These are phyloP conservation scores for Microdochium nivale DNA, from an alignment of 2,329 filamentous ascomycete genomes.

Conservation along the genomic window DNA sequence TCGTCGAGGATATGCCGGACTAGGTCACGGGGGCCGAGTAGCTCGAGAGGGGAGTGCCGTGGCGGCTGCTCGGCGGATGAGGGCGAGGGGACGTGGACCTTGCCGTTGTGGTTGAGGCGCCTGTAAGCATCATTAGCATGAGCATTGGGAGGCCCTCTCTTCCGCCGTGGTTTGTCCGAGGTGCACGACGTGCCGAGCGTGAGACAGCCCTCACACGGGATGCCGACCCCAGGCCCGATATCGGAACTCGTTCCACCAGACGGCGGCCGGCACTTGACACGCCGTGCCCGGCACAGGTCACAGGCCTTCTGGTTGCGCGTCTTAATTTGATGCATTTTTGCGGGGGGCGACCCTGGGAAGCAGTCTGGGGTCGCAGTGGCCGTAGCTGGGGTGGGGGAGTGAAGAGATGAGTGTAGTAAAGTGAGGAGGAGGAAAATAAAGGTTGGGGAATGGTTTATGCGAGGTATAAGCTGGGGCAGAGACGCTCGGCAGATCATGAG, in stretches of 20 bases:
- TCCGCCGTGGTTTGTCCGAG: background rate
- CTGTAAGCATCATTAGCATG: background rate
- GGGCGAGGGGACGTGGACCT: too few species aligned
- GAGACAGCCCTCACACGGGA: background rate
- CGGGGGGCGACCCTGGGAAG: background rate
- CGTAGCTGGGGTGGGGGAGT: background rate
- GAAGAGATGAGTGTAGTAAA: background rate
- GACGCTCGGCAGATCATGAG: too few species aligned
- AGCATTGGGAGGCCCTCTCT: background rate
- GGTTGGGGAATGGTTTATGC: background rate
- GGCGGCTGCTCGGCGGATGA: background rate
- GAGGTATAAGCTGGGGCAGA: background rate
- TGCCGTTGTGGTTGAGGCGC: too few species aligned
- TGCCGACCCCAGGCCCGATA: background rate
- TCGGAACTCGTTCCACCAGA: background rate
- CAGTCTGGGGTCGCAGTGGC: background rate
- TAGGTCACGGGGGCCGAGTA: background rate
- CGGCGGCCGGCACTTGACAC: slow-evolving; percentile 11
- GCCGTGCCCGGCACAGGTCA: slow-evolving; percentile 18
- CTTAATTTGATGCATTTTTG: too few species aligned
- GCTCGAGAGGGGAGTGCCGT: background rate
- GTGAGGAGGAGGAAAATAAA: too few species aligned
- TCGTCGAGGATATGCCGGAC: slow-evolving; percentile 15
- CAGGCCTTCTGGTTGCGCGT: slow-evolving; percentile 17
- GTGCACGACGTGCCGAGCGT: background rate